Evolutionary conservation across 805 yeast species (phyloP), one percentile per base, ranked within the genome.

Genomic region (Kluyveromyces lactis): DNA sequence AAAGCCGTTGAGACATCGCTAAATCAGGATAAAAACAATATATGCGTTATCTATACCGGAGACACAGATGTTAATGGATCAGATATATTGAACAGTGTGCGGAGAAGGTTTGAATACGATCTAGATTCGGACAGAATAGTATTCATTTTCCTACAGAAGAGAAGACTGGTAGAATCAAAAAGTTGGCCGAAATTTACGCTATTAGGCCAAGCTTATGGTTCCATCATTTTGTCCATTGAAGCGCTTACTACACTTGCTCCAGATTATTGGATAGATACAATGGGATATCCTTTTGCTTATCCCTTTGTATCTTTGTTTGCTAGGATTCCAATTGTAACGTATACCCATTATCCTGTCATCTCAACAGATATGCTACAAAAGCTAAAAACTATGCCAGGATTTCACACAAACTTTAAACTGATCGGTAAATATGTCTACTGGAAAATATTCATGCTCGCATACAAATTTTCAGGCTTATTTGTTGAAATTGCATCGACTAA

Each of bases 261-360:
- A 0, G 97, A 92, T 57, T 69, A 86, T n/a, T 86, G 87, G 76
- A 71, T 92, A 26, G 98, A 92, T 55, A 89, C 98, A 1, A 81
- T 86, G 73, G 98, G 98, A 0, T 77, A 84, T 39, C 97, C 98
- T 3, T 92, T 90, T 42, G 66, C 81, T 18, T 90, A 87, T 58
- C 84, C 86, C 2, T 54, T 81, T 17, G 77, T 84, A 0, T 58
- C 71, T 17, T 55, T 66, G 47, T 61, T 76, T 34, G 67, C 84
- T 27, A 70, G 72, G 44, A 65, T 86, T 21, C 98, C 98, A 0
- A 72, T 92, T 19, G 63, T 82, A 18, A 77, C 95, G 1, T 92
- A 92, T 54, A 85, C 86, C n/a, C 99, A 92, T 63, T 92, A 84
- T 64, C 99, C 99, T 1, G 75, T 89, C 13, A 79, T 92, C 26